These are phyloP conservation scores for Pleurotus pulmonarius DNA, from an alignment of 768 basidiomycete species.

Conservation along the genomic window DNA sequence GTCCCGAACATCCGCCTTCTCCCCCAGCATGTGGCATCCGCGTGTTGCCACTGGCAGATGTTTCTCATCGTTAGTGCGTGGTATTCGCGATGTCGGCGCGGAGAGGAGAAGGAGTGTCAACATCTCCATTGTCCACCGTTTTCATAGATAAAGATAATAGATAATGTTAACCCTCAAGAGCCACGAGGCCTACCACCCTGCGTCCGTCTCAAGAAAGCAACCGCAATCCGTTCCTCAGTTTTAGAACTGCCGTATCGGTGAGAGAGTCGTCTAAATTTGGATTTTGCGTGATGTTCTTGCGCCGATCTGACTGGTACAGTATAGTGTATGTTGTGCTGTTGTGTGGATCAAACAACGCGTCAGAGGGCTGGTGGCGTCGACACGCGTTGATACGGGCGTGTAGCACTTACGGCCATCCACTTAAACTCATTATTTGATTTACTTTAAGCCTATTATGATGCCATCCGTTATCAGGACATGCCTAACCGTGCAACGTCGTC, in stretches of 20 bases:
- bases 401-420: background rate
- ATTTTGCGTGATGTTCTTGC: background rate
- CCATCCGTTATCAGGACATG: background rate
- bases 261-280: background rate
- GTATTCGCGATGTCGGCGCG: conserved; percentile 7
- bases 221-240: background rate
- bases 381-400: background rate
- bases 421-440: background rate
- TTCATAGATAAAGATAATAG: background rate
- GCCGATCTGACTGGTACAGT: conserved; percentile 1
- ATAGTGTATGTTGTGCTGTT: background rate
- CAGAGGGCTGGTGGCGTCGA: conserved; percentile 2
- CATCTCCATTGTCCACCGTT: background rate
- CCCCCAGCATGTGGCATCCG: conserved; percentile 3
- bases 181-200: background rate
- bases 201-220: background rate
- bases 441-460: background rate
- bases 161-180: background rate
- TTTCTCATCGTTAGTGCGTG: background rate
- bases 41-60: background rate
- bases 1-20: conserved; percentile 4
- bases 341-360: background rate
- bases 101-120: background rate
- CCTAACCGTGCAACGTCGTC: background rate
- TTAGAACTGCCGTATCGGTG: background rate